A percentile compares a stretch with the other conserved stretches of the same genome.
Evolutionary conservation across 148 eudicot species (phyloP).

Genomic region (Fagopyrum tataricum): DNA sequence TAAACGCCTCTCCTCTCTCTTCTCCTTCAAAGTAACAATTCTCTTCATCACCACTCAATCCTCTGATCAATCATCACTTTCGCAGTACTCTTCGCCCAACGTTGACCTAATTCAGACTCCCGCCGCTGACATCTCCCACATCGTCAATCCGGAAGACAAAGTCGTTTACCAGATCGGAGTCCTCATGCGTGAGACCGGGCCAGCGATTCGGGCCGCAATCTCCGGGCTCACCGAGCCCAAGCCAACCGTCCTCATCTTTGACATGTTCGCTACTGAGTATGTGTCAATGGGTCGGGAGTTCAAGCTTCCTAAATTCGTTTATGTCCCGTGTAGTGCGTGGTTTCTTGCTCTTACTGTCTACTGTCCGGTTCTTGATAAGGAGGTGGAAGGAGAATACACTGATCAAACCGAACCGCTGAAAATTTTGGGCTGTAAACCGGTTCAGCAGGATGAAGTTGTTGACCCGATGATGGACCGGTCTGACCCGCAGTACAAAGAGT

Average conservation of each 20-base stretch:
- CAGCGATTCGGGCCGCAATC: slow-evolving; percentile 23
- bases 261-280: slow-evolving; percentile 24
- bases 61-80: not conserved
- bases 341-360: slow-evolving; percentile 18
- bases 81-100: not conserved
- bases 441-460: slow-evolving; percentile 30
- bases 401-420: slow-evolving; percentile 19
- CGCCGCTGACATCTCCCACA: slow-evolving; percentile 29
- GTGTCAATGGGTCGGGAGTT: slow-evolving; percentile 19
- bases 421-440: slow-evolving; percentile 31
- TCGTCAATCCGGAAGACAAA: slow-evolving; percentile 20
- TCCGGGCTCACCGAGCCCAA: slow-evolving; percentile 9
- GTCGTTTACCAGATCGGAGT: slow-evolving; percentile 25
- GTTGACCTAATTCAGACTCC: slow-evolving; percentile 25
- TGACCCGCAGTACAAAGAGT: slow-evolving; percentile 21
- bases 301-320: slow-evolving; percentile 16
- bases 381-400: slow-evolving; percentile 18
- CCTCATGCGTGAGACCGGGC: slow-evolving; percentile 29
- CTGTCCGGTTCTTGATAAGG: slow-evolving; percentile 17
- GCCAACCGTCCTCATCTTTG: slow-evolving; percentile 18
- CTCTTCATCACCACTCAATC: slow-evolving; percentile 6
- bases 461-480: slow-evolving; percentile 39
- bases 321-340: slow-evolving; percentile 22
- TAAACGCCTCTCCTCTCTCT: slow-evolving; percentile 13
- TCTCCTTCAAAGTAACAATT: slow-evolving; percentile 10